Evolutionary conservation across 306 rosid genomes (phyloP), one percentile per base, ranked within the genome.

Genomic region (Psophocarpus tetragonolobus): DNA sequence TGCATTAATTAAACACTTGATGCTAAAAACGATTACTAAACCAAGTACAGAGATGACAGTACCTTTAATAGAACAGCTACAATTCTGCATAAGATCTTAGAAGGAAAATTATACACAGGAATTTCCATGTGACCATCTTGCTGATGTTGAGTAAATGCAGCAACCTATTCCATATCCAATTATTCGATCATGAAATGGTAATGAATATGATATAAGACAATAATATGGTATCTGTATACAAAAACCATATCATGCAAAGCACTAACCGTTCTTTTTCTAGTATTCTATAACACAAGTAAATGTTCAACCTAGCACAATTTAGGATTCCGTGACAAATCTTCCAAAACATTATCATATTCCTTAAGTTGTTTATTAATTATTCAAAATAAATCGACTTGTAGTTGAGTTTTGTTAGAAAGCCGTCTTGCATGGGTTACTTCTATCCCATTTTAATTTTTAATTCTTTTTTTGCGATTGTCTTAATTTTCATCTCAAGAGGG

Each of bases 41-140:
- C 3, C 38, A 29, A 54, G 54, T 24, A 13, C 54, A 72, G 73
- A 45, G 47, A 23, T 38, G 10, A 64, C 35, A 50, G 4, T 81
- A 87, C 96, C 96, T 86, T 86, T 5, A 88, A 87, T 20, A 65
- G 73, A 71, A 88, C 88, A 79, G 41, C 1, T n/a, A 73, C 42
- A 54, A 90, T 92, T 58, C 44, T 41, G 84, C 97, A 92, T 20
- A 87, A 87, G 85, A 92, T 88, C 87, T 90, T 90, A 32, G 80
- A 57, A 48, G 92, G 90, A 74, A 90, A 67, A 78, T 86, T 33
- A 81, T 78, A 75, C 15, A 68, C 79, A 17, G 92, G 93, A 85
- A 86, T 65, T 41, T 86, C 90, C 81, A 53, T 36, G 50, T 56
- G 38, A 24, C 80, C 71, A 8, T 84, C 96, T 51, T 63, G 83